Base-by-base conservation (phyloP, 1,284 basidiomycete genomes). In the Neolentinus lepideus region DNA sequence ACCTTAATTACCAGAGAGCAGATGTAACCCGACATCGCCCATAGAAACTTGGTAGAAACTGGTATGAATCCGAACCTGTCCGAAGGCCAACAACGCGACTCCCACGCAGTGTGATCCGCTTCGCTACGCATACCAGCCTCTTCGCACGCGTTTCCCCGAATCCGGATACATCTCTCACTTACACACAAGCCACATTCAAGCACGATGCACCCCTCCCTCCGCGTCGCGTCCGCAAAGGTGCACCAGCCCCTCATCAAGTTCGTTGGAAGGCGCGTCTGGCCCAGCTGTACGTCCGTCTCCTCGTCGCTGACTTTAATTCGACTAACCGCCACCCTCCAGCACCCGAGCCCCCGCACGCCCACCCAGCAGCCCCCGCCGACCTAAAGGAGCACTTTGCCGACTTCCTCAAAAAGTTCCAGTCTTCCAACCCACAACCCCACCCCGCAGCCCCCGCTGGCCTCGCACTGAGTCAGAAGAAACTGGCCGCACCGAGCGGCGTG, bases 221-320 rank as follows among this genome's bases (percentile, higher is more conserved):
- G 77, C 57, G 64, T 75, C 56, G 68, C 69, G 55, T 71, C 75
- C 60, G 74, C 62, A 60, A 66, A 56, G 71, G 77, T 66, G 62
- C 82, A 71, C 65, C 78, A 68, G 58, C 91, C 91, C 26, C 83
- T 92, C 67, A 94, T 94, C 59, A 80, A 78, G 64, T 94, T 94
- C 68, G 54, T 92, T 19, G 91, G 91, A 54, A 88, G 81, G 72
- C 80, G 89, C 25, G 67, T 73, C 48, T 84, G 79, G 74, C 77
- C 84, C 25, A 70, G 76, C 50, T 72, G 84, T 88, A 59, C 64
- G 81, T 60, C 4, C 46, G 36, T 50, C 26, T 12, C 14, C 46
- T 25, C 43, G 29, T n/a, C 55, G 48, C 54, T 47, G 26, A 47
- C 51, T 29, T 26, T 56, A 58, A 60, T 35, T 59, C 54, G 8